phyloP scores from a whole-genome alignment of 306 rosid genomes.

The Prunus dulcis region DNA sequence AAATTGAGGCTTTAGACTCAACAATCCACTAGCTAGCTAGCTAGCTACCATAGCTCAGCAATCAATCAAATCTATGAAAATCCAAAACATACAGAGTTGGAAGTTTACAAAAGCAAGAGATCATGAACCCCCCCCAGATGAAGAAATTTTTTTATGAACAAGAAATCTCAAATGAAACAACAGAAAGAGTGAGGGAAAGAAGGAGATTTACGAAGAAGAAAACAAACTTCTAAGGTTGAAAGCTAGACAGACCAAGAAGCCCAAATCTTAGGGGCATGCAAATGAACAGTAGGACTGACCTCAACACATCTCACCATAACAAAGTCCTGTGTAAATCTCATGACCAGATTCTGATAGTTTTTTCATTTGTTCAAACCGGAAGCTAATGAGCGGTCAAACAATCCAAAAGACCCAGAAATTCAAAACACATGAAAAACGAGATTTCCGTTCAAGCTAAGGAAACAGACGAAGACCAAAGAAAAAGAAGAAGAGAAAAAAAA shows the following conservation, averaged over 20 bases:
- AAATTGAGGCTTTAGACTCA: conserved; percentile 22
- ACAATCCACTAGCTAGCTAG: conserved; percentile 3
- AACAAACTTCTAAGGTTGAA: not conserved
- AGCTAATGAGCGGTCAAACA: not conserved
- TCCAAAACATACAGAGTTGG: not conserved
- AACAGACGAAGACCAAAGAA: not conserved
- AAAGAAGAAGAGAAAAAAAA: not conserved
- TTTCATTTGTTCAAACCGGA: not conserved
- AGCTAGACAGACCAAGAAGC: not conserved
- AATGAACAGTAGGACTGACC: conserved; percentile 16
- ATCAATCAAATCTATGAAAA: not conserved
- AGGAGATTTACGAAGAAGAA: not conserved
- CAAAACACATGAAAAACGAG: conserved; percentile 5
- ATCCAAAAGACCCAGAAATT: conserved; percentile 11
- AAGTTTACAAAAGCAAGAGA: not conserved
- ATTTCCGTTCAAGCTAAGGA: not conserved
- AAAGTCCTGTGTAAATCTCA: conserved; percentile 4
- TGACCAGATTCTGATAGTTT: conserved; percentile 17
- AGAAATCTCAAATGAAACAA: conserved; percentile 1
- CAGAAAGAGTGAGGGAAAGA: not conserved
- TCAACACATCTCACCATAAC: not conserved
- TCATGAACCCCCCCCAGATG: not conserved
- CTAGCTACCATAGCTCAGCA: not conserved
- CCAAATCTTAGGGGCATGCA: not conserved
- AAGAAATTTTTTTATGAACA: not conserved